These are phyloP conservation scores for Candida nitratophila DNA, from an alignment of 805 yeast genomes.

Conservation along the genomic window DNA sequence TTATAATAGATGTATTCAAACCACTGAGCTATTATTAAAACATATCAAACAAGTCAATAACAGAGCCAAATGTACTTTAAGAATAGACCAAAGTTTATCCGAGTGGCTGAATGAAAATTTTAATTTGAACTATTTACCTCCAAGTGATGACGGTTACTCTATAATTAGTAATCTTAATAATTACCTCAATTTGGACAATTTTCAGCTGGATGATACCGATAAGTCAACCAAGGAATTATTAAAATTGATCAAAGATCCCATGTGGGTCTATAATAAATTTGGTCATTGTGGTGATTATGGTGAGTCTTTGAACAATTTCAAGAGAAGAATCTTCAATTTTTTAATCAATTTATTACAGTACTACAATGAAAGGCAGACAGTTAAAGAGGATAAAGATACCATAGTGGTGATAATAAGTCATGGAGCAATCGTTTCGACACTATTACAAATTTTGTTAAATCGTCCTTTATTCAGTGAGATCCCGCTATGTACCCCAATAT, in stretches of 20 bases:
- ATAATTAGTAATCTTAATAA: conserved; percentile 31
- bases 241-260: conserved; percentile 16
- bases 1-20: conserved; percentile 37
- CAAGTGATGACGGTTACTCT: conserved; percentile 38
- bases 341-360: conserved; percentile 26
- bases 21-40: conserved; percentile 25
- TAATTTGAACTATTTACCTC: conserved; percentile 32
- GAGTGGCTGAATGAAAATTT: conserved; percentile 38
- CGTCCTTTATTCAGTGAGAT: conserved; percentile 33
- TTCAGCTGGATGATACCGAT: conserved; percentile 8
- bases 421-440: conserved; percentile 35
- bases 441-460: conserved; percentile 30
- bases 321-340: conserved; percentile 27
- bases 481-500: conserved; percentile 30
- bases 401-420: conserved; percentile 31
- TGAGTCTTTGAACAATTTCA: conserved; percentile 31
- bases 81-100: conserved; percentile 33
- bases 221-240: conserved; percentile 15
- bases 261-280: conserved; percentile 27
- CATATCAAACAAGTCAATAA: conserved; percentile 6
- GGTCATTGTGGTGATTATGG: conserved; percentile 39
- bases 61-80: conserved; percentile 12
- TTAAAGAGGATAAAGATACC: conserved; percentile 23
- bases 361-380: conserved; percentile 18
- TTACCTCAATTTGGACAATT: conserved; percentile 22